Evolutionary conservation across 345 rosid genomes (phyloP).

Genomic region (Acer yangbiense): DNA sequence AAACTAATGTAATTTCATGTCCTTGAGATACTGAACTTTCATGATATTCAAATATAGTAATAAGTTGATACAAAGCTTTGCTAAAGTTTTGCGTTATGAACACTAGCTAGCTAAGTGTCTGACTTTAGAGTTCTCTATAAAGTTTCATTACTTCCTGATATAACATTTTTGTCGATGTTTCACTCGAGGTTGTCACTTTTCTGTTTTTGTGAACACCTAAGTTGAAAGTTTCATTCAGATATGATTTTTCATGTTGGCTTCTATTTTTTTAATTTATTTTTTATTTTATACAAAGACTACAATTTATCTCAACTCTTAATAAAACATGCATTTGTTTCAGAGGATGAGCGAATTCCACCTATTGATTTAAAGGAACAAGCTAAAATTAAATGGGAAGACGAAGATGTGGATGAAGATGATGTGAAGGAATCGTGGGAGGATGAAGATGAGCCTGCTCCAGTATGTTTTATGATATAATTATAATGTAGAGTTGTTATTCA

Average conservation of each 20-base stretch:
- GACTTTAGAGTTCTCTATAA: background rate
- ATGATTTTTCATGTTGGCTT: background rate
- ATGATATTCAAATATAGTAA: background rate
- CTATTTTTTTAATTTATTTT: background rate
- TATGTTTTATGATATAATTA: conserved; percentile 34
- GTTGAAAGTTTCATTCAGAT: background rate
- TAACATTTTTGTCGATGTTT: background rate
- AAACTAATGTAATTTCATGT: background rate
- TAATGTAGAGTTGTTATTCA: conserved; percentile 2
- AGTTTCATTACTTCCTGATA: background rate
- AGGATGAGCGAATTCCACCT: conserved; percentile 68
- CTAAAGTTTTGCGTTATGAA: background rate
- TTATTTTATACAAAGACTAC: background rate
- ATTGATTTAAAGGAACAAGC: conserved; percentile 49
- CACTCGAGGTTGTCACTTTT: background rate
- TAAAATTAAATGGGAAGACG: conserved; percentile 86
- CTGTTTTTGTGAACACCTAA: background rate
- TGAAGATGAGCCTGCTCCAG: conserved; percentile 82
- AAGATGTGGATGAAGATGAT: conserved; percentile 82
- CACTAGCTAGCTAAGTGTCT: no score
- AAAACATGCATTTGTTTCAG: conserved; percentile 31
- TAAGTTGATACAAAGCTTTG: background rate
- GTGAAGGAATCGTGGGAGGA: conserved; percentile 99
- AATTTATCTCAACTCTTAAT: background rate
- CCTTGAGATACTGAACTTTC: background rate